Evolutionary conservation across 2,329 filamentous ascomycete species (phyloP).

Genomic region (Xylariomycetidae sp.): DNA sequence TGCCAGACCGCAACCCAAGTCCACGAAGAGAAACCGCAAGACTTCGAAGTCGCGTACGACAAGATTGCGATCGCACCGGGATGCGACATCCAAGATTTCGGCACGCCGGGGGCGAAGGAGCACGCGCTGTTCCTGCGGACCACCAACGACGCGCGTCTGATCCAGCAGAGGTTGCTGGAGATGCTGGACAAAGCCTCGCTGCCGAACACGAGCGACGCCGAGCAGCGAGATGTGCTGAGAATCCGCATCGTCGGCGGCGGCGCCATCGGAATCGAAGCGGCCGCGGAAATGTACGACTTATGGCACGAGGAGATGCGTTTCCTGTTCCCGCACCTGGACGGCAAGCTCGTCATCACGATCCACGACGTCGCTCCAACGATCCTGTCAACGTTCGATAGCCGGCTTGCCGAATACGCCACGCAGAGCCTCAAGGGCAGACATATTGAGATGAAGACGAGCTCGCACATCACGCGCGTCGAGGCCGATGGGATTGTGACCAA

Average conservation of each 20-base stretch:
- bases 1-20: conserved; percentile 29
- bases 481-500: conserved; percentile 8
- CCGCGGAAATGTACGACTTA: conserved; percentile 37
- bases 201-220: conserved; percentile 16
- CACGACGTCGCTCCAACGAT: conserved; percentile 37
- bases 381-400: conserved; percentile 33
- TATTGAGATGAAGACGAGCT: conserved; percentile 31
- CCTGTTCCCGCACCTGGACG: conserved; percentile 34
- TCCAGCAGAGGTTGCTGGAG: conserved; percentile 29
- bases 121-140: conserved; percentile 32
- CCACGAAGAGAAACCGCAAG: conserved; percentile 16
- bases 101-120: conserved; percentile 31
- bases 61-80: conserved; percentile 35
- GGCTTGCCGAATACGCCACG: conserved; percentile 34
- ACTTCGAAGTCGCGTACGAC: conserved; percentile 35
- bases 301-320: conserved; percentile 30
- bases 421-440: conserved; percentile 28
- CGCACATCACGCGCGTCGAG: conserved; percentile 13
- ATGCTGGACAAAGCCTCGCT: conserved; percentile 19
- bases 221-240: conserved; percentile 28
- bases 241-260: conserved; percentile 36
- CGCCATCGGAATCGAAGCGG: conserved; percentile 35
- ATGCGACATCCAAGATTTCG: conserved; percentile 33
- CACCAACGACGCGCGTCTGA: conserved; percentile 26
- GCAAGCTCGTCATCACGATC: conserved; percentile 33